These are phyloP conservation scores for Kodamaea lidongshanica DNA, from an alignment of 805 yeast species.

Conservation along the genomic window DNA sequence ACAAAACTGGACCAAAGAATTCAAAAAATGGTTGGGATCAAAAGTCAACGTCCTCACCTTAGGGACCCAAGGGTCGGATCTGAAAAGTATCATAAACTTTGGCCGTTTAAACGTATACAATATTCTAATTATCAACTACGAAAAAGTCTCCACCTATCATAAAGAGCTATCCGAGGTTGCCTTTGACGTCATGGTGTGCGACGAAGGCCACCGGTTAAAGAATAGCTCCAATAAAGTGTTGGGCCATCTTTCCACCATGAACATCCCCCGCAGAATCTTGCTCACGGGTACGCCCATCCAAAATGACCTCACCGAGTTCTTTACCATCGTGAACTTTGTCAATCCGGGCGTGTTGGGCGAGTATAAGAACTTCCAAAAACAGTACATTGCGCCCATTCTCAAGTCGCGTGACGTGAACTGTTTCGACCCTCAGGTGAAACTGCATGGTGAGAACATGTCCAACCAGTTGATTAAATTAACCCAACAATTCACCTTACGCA, in stretches of 20 bases:
- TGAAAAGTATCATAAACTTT: slow-evolving; percentile 52
- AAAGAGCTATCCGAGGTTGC: slow-evolving; percentile 42
- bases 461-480: slow-evolving; percentile 61
- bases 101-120: slow-evolving; percentile 69
- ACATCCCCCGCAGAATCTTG: slow-evolving; percentile 52
- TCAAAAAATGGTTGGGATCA: slow-evolving; percentile 80
- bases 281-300: slow-evolving; percentile 92
- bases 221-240: slow-evolving; percentile 66
- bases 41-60: slow-evolving; percentile 62
- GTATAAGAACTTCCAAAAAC: slow-evolving; percentile 50
- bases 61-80: slow-evolving; percentile 47
- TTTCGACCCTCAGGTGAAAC: slow-evolving; percentile 40
- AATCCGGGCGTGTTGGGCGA: slow-evolving; percentile 79
- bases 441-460: slow-evolving; percentile 56
- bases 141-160: slow-evolving; percentile 55
- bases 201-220: slow-evolving; percentile 92
- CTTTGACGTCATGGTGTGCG: slow-evolving; percentile 77
- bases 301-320: slow-evolving; percentile 82
- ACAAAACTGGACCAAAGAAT: slow-evolving; percentile 82
- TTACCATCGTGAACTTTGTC: slow-evolving; percentile 69
- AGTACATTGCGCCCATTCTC: slow-evolving; percentile 64
- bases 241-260: slow-evolving; percentile 51
- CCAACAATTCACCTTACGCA: slow-evolving; percentile 59
- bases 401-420: slow-evolving; percentile 62
- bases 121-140: slow-evolving; percentile 83